Percentiles rank a stretch among this genome's conserved stretches.
phyloP scores from a whole-genome alignment of 345 rosid species.

The Clarkia xantiana region DNA sequence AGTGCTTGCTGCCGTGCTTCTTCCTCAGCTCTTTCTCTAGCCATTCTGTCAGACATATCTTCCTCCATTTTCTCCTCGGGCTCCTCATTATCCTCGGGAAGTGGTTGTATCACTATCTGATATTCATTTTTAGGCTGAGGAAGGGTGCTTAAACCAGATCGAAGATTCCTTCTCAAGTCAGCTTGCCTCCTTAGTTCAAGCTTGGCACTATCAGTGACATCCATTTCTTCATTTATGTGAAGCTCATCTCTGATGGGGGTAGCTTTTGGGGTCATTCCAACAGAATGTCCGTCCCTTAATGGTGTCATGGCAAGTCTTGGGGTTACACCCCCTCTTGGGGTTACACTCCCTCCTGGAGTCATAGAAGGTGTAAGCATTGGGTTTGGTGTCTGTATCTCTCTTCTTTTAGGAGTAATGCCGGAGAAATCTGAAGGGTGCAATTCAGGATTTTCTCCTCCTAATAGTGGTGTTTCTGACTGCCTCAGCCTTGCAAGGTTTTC shows the following conservation, averaged over 20 bases:
- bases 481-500: constrained; percentile 91
- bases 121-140: constrained; percentile 96
- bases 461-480: constrained; percentile 92
- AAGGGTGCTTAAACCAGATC: constrained; percentile 59
- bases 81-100: constrained; percentile 77
- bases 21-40: constrained; percentile 85
- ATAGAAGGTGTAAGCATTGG: constrained; percentile 81
- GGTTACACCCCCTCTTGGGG: constrained; percentile 17
- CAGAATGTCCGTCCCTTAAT: constrained; percentile 68
- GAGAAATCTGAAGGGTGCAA: constrained; percentile 99
- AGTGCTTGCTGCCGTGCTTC: constrained; percentile 77
- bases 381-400: constrained; percentile 84
- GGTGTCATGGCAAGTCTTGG: constrained; percentile 95
- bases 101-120: constrained; percentile 69
- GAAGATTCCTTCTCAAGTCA: constrained; percentile 65
- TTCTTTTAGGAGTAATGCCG: constrained; percentile 90
- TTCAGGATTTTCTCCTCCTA: constrained; percentile 97
- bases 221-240: constrained; percentile 87
- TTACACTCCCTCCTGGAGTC: constrained; percentile 64
- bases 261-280: constrained; percentile 78
- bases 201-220: constrained; percentile 55
- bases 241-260: constrained; percentile 97
- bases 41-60: constrained; percentile 92
- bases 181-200: constrained; percentile 69
- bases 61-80: constrained; percentile 91